Percentiles rank a stretch among this genome's conserved stretches.
phyloP scores from a whole-genome alignment of 192 early-diverging fungal species.

The Entomortierella beljakovae region DNA sequence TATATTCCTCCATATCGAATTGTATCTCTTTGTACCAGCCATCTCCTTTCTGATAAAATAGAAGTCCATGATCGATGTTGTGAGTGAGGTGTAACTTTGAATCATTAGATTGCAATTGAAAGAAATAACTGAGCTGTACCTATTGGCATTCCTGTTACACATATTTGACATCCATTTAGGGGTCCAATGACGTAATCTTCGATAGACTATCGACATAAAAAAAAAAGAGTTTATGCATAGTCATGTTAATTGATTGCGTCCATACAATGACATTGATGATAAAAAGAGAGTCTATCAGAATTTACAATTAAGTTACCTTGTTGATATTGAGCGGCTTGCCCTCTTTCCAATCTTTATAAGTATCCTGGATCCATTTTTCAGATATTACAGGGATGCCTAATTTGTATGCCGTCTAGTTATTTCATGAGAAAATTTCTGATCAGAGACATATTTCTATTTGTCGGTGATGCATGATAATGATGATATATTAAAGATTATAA shows the following conservation, averaged over 20 bases:
- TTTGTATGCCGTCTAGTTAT: constrained; percentile 12
- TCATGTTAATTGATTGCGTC: neutral
- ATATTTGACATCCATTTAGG: constrained; percentile 32
- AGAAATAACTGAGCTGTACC: neutral
- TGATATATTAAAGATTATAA: neutral
- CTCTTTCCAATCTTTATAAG: no score
- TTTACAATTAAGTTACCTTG: no score
- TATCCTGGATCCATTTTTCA: neutral
- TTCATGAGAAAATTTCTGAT: neutral
- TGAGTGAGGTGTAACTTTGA: neutral
- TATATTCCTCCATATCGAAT: constrained; percentile 31
- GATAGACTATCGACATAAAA: neutral
- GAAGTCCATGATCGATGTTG: neutral
- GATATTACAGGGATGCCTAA: constrained; percentile 26
- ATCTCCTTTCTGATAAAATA: constrained; percentile 13
- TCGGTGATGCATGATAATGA: neutral
- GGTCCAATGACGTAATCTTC: constrained; percentile 21
- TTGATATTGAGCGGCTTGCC: no score
- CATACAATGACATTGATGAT: no score
- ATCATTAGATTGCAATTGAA: neutral
- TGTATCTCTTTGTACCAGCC: constrained; percentile 16
- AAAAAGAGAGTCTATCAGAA: no score
- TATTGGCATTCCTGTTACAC: constrained; percentile 34
- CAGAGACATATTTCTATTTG: neutral
- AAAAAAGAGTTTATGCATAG: neutral